Evolutionary conservation across 805 yeast species (phyloP).

Genomic region (Candida ipomoeae): DNA sequence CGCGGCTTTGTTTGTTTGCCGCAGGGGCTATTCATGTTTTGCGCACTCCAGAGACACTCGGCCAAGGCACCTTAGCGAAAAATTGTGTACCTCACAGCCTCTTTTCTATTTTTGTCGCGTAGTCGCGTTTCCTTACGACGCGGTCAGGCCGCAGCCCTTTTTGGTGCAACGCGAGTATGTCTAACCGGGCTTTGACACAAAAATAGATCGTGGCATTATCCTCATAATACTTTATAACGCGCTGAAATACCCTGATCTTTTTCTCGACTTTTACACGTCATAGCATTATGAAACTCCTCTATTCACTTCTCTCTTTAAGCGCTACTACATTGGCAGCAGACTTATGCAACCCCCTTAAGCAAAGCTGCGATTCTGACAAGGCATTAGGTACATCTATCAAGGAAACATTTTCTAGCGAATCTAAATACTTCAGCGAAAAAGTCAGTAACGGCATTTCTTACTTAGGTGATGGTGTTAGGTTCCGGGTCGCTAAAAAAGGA

Average conservation of each 20-base stretch:
- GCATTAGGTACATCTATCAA: conserved; percentile 11
- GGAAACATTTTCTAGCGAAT: conserved; percentile 6
- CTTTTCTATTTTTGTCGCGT: not conserved
- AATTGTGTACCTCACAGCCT: not conserved
- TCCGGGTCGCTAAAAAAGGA: conserved; percentile 57
- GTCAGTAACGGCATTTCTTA: conserved; percentile 38
- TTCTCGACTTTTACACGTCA: not conserved
- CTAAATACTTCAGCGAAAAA: conserved; percentile 23
- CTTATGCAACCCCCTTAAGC: conserved; percentile 10
- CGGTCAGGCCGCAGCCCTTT: not conserved
- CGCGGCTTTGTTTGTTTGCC: not conserved
- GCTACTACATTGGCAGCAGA: not conserved
- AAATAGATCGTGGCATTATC: not conserved
- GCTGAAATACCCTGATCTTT: not conserved
- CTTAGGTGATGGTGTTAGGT: conserved; percentile 53
- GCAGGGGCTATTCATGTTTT: not conserved
- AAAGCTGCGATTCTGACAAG: conserved; percentile 6
- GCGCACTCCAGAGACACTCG: not conserved
- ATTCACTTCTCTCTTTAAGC: not conserved
- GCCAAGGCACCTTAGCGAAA: not conserved
- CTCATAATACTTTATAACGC: not conserved
- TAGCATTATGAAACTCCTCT: not conserved
- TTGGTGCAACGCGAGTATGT: not conserved
- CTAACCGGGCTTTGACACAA: not conserved
- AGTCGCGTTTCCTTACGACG: not conserved